Evolutionary conservation across 495 filamentous ascomycete genomes (phyloP), one percentile per base, ranked within the genome.

Genomic region (Podospora fimiseda): DNA sequence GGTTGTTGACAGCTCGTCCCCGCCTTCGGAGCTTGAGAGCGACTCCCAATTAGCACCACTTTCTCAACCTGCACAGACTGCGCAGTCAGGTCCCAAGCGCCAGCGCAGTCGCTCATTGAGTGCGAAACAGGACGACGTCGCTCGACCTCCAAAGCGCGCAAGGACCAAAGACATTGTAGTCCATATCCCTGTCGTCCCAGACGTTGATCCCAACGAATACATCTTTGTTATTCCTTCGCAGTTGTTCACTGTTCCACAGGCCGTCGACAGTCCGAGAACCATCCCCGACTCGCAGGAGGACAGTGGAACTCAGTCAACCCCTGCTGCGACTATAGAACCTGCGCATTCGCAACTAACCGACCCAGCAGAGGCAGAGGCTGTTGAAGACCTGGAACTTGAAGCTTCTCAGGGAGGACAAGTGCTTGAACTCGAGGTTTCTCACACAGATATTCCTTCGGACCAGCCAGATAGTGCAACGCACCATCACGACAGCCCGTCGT

Each of bases 261-360:
- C 8, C 21, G 30, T 9, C n/a, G 30, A 13, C 43, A 61, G 60
- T 46, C 59, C 56, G 50, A 51, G 49, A 4, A 63, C 61, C 1
- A 68, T 70, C 6, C 63, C 63, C 0, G 67, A 70, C 27, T 70
- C 67, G 0, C 67, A 70, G 44, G 64, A 50, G 11, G 24, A 36
- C 3, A 44, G 52, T 8, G 44, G 40, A 9, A 64, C 59, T 9
- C 41, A 51, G 16, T 52, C 48, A 5, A 15, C 50, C 2, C 38
- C 19, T 18, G 14, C 20, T 36, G 30, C 38, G 9, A 4, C 33
- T 33, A 27, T 13, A 18, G 37, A 33, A 3, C 8, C 20, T 6
- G 2, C 5, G 13, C 2, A 13, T 18, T 30, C 33, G 38, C 21
- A 45, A 15, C 24, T 13, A 19, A 23, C 11, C 1, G 6, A 33